phyloP scores from a whole-genome alignment of 108 stramenopile species.

The Schizochytrium sp. region DNA sequence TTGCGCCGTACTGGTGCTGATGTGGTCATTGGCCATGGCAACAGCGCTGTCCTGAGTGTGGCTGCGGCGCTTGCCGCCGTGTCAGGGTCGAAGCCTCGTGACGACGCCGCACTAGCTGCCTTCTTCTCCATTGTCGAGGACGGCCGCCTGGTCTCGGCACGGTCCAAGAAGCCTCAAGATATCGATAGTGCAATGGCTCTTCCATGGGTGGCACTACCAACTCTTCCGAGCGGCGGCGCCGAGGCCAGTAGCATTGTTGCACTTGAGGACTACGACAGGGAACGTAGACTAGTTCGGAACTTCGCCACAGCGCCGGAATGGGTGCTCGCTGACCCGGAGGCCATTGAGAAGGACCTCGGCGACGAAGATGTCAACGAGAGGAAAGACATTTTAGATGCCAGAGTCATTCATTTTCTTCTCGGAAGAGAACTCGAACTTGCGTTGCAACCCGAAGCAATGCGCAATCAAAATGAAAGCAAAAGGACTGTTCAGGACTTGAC shows the following conservation, averaged over 20 bases:
- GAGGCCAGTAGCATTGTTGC: constrained; percentile 1
- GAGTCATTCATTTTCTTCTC: background rate
- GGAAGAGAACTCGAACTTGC: background rate
- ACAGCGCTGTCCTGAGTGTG: background rate
- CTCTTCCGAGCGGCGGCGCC: background rate
- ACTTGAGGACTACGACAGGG: constrained; percentile 37
- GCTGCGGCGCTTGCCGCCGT: background rate
- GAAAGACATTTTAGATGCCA: background rate
- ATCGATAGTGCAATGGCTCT: background rate
- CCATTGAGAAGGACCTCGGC: background rate
- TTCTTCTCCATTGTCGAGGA: background rate
- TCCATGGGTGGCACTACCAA: background rate
- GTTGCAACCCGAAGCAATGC: background rate
- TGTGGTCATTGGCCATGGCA: background rate
- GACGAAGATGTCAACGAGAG: background rate
- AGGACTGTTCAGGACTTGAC: background rate
- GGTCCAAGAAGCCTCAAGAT: background rate
- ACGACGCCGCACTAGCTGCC: background rate
- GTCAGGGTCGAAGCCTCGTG: background rate
- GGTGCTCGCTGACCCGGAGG: background rate
- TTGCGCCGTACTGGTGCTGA: constrained; percentile 20
- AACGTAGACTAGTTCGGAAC: constrained; percentile 3
- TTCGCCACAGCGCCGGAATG: background rate
- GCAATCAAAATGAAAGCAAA: too few relatives aligned
- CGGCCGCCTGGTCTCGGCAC: background rate